Conservation (phyloP, 2,329 filamentous ascomycete species). For the Pestalotiopsis fici region DNA sequence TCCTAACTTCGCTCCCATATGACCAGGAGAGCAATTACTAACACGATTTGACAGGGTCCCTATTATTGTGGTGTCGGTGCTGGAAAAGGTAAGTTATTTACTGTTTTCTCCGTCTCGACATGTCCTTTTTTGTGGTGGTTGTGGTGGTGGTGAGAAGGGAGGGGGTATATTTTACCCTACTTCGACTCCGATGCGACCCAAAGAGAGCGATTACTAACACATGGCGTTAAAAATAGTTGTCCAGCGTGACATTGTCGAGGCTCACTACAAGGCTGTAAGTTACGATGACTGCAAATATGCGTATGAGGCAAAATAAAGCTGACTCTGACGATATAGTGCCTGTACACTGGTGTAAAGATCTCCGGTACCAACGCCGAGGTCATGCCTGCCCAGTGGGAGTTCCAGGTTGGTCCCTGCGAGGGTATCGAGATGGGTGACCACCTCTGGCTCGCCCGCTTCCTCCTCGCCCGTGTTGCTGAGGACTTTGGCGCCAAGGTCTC, state of each 20-base stretch:
- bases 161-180: too few species aligned
- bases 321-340: constrained; percentile 64
- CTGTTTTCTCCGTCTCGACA: too few species aligned
- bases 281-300: too few species aligned
- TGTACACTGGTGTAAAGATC: constrained; percentile 90
- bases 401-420: constrained; percentile 88
- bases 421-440: constrained; percentile 95
- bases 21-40: too few species aligned
- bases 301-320: constrained; percentile 34
- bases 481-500: constrained; percentile 97
- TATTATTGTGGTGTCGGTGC: constrained; percentile 99
- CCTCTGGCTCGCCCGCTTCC: constrained; percentile 90
- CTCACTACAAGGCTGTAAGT: constrained; percentile 72
- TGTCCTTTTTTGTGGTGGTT: too few species aligned
- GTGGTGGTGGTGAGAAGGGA: too few species aligned
- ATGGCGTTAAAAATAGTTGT: too few species aligned
- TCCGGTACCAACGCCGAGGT: constrained; percentile 99
- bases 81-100: too few species aligned
- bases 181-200: too few species aligned
- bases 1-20: too few species aligned
- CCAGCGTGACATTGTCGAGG: constrained; percentile 94
- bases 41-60: too few species aligned
- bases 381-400: constrained; percentile 98
- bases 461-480: constrained; percentile 88
- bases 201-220: too few species aligned